Evolutionary conservation across 163 green algal species (phyloP).

Genomic region (Trebouxia gelatinosa): DNA sequence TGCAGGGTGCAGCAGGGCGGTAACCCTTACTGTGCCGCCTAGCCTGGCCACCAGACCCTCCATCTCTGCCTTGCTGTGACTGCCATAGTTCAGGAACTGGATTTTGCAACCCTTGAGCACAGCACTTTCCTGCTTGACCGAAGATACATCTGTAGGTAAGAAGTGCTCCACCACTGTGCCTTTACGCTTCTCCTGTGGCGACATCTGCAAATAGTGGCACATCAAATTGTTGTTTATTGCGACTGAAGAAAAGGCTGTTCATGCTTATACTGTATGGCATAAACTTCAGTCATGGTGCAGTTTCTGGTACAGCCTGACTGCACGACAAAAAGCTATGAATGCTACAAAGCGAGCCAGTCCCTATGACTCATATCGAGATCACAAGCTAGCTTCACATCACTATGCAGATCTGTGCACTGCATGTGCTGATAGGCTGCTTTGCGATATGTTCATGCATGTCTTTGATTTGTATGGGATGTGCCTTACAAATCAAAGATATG

Average conservation of each 20-base stretch:
- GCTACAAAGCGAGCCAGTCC: neutral
- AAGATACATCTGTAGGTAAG: conserved; percentile 23
- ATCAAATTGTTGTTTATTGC: neutral
- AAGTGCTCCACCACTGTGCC: conserved; percentile 28
- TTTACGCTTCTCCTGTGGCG: neutral
- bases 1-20: neutral
- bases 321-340: neutral
- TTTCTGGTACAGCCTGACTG: neutral
- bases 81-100: conserved; percentile 35
- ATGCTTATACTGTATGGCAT: too few relatives aligned
- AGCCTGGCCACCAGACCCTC: conserved; percentile 25
- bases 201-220: neutral
- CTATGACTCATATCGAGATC: neutral
- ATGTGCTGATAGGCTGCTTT: too few relatives aligned
- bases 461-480: neutral
- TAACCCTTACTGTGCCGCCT: conserved; percentile 31
- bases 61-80: conserved; percentile 17
- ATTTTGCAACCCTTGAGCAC: conserved; percentile 12
- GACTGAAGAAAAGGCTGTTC: too few relatives aligned
- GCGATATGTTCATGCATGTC: too few relatives aligned
- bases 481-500: neutral
- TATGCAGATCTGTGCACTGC: too few relatives aligned
- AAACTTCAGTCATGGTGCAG: neutral
- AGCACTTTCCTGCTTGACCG: conserved; percentile 24
- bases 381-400: too few relatives aligned